phyloP scores from a whole-genome alignment of 257 asterid species.

The Gardenia jasminoides region DNA sequence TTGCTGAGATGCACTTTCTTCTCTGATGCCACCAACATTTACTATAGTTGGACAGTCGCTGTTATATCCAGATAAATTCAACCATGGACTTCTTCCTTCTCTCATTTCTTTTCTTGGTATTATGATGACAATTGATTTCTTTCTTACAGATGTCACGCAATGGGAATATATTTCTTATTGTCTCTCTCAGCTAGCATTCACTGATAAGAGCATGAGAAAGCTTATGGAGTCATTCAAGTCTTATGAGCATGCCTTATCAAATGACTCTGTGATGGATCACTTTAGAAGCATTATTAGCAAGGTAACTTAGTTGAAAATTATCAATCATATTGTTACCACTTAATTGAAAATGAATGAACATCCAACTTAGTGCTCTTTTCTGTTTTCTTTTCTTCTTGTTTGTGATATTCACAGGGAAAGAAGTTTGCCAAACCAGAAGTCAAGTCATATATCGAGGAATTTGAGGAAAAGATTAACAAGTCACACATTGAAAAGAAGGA shows the following conservation, averaged over 20 bases:
- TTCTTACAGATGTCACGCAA: conserved; percentile 65
- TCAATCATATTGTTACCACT: neutral
- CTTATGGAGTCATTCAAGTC: conserved; percentile 81
- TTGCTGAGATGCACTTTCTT: neutral
- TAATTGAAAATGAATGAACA: neutral
- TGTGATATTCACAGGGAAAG: conserved; percentile 55
- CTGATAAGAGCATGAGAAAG: conserved; percentile 86
- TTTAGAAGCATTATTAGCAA: conserved; percentile 73
- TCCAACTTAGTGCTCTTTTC: neutral
- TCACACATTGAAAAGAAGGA: conserved; percentile 82
- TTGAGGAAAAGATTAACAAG: conserved; percentile 72
- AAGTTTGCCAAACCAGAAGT: conserved; percentile 89
- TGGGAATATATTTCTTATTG: conserved; percentile 94
- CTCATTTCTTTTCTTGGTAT: neutral
- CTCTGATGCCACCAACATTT: neutral
- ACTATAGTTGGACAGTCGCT: neutral
- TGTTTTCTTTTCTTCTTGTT: too few species aligned
- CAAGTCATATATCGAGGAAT: conserved; percentile 82
- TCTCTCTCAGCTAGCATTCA: conserved; percentile 86
- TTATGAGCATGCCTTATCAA: conserved; percentile 74
- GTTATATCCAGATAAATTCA: neutral
- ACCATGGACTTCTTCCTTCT: neutral
- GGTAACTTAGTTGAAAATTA: too few species aligned
- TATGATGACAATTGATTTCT: conserved; percentile 10
- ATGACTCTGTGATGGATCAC: conserved; percentile 82